Evolutionary conservation across 2,329 filamentous ascomycete species (phyloP), one percentile per base, ranked within the genome.

Genomic region (Arthrinium puccinioides): DNA sequence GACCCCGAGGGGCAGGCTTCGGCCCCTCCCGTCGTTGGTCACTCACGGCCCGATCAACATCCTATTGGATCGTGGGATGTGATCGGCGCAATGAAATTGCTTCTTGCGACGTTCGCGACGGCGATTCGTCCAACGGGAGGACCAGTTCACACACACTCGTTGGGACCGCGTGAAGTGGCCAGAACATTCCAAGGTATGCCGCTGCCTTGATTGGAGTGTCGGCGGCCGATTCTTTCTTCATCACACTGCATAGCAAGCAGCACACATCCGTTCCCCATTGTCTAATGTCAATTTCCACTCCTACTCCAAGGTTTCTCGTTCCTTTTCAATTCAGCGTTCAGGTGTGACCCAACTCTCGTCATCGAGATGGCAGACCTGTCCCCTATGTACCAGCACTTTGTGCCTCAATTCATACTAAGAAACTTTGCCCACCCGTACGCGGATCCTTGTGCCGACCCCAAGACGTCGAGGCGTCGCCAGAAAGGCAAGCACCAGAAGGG

Each of bases 381-480:
- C 15, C 26, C 26, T 15, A 29, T 29, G 36, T 50, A 50, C 29
- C 44, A 50, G 32, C 47, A 50, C 23, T 48, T 49, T 14, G 42
- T 49, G 19, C 47, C 47, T 9, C 45, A 49, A 31, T 49, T 48
- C 26, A 41, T 49, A 19, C 34, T 49, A 11, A 39, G 42, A 32
- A 44, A 50, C 35, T 50, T 44, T 30, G 40, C 44, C 9, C 47
- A 47, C 32, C 39, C 33, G 16, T 48, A 49, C 23, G 30, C 21
- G 2, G 38, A 36, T 11, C 38, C 36, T 2, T 36, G 44, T 24
- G 30, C 38, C 20, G 23, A 19, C 30, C 20, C 29, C n/a, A 6
- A 26, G 9, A 16, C 9, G 15, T n/a, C 9, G 30, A 41, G 7
- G 41, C 37, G 21, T 39, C 36, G 16, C 34, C 39, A 28, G 11